Percentiles rank a stretch among this genome's conserved stretches.
Conservation (phyloP, 106 monocot genomes). For the Iris macrosiphon region DNA sequence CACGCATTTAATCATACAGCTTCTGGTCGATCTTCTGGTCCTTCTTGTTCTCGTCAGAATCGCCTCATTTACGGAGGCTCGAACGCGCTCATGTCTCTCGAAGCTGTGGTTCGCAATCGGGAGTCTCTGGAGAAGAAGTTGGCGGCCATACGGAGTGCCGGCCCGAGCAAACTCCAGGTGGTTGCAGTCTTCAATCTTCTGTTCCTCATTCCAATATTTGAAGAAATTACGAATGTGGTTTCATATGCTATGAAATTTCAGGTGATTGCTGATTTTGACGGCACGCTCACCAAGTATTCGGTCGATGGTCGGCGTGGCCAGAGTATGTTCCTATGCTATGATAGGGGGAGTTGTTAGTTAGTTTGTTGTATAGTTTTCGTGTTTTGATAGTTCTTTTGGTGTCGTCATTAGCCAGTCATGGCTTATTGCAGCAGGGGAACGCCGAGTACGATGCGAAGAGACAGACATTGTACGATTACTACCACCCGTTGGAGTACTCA, state of each 20-base stretch:
- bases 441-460: slow-evolving; percentile 61
- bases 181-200: too few relatives aligned
- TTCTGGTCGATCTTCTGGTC: background rate
- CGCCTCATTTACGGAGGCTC: background rate
- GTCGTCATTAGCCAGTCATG: slow-evolving; percentile 49
- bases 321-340: slow-evolving; percentile 20
- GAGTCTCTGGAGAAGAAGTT: slow-evolving; percentile 40
- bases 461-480: slow-evolving; percentile 57
- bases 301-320: slow-evolving; percentile 63
- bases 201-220: too few relatives aligned
- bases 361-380: background rate
- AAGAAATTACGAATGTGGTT: too few relatives aligned
- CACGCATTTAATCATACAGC: background rate
- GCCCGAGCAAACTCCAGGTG: slow-evolving; percentile 56
- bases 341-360: background rate
- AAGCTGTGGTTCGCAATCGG: slow-evolving; percentile 23
- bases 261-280: slow-evolving; percentile 84
- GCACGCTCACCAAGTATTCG: slow-evolving; percentile 69
- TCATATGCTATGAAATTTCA: slow-evolving; percentile 18
- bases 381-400: slow-evolving; percentile 4
- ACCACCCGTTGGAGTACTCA: slow-evolving; percentile 72
- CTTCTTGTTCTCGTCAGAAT: too few relatives aligned
- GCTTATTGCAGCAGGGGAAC: slow-evolving; percentile 71
- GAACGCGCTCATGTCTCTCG: background rate
- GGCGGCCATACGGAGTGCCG: slow-evolving; percentile 40